Conservation (phyloP, 2,329 filamentous ascomycete genomes). For the Scedosporium aurantiacum region DNA sequence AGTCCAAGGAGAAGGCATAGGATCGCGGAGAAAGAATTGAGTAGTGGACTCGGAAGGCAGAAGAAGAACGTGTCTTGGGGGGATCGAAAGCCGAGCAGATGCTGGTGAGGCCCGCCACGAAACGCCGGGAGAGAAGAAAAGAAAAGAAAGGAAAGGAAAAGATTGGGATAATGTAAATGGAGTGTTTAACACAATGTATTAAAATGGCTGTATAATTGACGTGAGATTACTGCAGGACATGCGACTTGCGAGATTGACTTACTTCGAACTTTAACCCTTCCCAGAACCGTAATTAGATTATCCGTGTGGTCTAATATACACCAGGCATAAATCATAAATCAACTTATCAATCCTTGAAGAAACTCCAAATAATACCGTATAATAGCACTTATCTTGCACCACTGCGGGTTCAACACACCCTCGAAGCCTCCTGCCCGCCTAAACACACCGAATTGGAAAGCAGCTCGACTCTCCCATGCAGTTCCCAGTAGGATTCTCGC, state of each 20-base stretch:
- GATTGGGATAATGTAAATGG: background rate
- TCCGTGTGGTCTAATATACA: background rate
- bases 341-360: no score
- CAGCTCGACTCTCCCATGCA: no score
- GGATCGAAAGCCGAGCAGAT: background rate
- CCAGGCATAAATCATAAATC: no score
- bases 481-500: no score
- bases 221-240: background rate
- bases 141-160: no score
- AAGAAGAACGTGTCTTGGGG: slow-evolving; percentile 19
- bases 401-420: no score
- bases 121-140: background rate
- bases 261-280: background rate
- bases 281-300: background rate
- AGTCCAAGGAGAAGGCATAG: slow-evolving; percentile 26
- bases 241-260: background rate
- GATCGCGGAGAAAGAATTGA: slow-evolving; percentile 28
- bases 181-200: background rate
- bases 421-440: no score
- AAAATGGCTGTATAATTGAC: background rate
- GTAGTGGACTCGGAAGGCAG: slow-evolving; percentile 26
- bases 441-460: no score
- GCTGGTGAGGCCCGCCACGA: background rate
- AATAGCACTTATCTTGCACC: no score
- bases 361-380: no score